Conservation (phyloP, 306 rosid species). For the Hylodesmum podocarpum region DNA sequence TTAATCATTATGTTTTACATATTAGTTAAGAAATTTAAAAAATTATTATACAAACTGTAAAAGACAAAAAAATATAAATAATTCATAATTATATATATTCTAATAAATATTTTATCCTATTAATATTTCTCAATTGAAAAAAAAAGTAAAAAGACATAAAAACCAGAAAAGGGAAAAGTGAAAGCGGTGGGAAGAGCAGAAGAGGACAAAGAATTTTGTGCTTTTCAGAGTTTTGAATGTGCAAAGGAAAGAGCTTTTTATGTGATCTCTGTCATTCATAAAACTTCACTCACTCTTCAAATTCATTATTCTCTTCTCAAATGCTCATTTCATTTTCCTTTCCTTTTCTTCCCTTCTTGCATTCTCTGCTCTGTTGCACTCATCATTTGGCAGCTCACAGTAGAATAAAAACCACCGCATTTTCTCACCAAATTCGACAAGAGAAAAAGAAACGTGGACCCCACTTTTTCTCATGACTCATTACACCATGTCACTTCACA, state of each 20-base stretch:
- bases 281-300: background rate
- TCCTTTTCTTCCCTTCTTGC: background rate
- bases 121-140: too few species aligned
- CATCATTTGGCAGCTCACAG: background rate
- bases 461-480: constrained; percentile 26
- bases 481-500: constrained; percentile 7
- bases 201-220: constrained; percentile 29
- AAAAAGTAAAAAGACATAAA: background rate
- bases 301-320: background rate
- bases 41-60: too few species aligned
- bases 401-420: constrained; percentile 19
- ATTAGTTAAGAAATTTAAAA: too few species aligned
- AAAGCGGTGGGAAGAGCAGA: background rate
- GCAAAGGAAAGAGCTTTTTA: constrained; percentile 17
- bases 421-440: background rate
- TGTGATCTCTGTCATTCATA: constrained; percentile 26
- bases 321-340: background rate
- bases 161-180: background rate
- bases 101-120: too few species aligned
- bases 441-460: background rate
- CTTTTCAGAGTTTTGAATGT: constrained; percentile 21
- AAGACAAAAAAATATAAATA: too few species aligned
- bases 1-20: too few species aligned
- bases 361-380: background rate
- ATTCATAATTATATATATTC: too few species aligned